These are phyloP conservation scores for Peronospora belbahrii DNA, from an alignment of 352 stramenopile genomes.

Conservation along the genomic window DNA sequence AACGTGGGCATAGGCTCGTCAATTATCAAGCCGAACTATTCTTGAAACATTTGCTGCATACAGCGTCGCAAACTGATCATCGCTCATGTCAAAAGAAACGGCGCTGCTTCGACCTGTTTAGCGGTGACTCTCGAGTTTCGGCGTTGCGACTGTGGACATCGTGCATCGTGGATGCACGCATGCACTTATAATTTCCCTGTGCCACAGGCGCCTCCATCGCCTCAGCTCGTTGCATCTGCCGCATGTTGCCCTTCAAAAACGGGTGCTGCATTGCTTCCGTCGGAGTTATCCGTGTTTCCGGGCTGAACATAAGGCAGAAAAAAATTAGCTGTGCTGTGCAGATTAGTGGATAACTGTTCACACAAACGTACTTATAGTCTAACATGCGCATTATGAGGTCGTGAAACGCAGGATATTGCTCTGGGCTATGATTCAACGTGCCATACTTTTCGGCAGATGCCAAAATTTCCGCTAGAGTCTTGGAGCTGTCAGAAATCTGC, in stretches of 20 bases:
- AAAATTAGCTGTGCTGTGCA: not conserved
- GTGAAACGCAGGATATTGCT: conserved; percentile 90
- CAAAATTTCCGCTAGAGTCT: conserved; percentile 52
- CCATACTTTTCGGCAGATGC: conserved; percentile 35
- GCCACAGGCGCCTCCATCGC: conserved; percentile 24
- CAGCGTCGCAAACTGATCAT: conserved; percentile 19
- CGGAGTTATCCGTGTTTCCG: conserved; percentile 86
- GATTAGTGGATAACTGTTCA: not conserved
- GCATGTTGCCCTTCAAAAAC: conserved; percentile 67
- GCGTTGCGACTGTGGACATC: conserved; percentile 29
- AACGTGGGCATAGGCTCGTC: not conserved
- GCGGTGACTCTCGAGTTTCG: conserved; percentile 26
- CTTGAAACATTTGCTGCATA: conserved; percentile 5
- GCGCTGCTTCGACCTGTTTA: conserved; percentile 40
- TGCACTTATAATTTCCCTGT: conserved; percentile 44
- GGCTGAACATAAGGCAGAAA: conserved; percentile 29
- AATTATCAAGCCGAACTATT: not conserved
- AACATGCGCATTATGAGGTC: conserved; percentile 94
- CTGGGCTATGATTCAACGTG: conserved; percentile 54
- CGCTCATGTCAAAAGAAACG: conserved; percentile 38
- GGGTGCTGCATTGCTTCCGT: conserved; percentile 90
- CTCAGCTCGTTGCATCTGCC: conserved; percentile 32
- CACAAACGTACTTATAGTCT: conserved; percentile 82
- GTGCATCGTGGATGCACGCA: conserved; percentile 35
- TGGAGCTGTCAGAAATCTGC: conserved; percentile 32